Percentiles rank a stretch among this genome's conserved stretches.
Conservation (phyloP, 768 basidiomycete species). For the Rhizopogon roseolus region DNA sequence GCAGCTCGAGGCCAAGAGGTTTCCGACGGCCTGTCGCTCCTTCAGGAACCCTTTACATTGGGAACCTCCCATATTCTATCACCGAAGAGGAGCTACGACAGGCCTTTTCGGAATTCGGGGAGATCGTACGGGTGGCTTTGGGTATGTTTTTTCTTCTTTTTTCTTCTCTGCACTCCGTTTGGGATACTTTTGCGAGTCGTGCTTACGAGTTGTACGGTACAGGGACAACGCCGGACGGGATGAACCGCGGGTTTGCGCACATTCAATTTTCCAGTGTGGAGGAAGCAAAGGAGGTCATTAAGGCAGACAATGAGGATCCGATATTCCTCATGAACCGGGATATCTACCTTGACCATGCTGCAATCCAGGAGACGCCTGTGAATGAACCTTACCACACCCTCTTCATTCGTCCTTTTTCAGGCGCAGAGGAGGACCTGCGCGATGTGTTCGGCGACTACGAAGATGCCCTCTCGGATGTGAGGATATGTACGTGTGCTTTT, state of each 20-base stretch:
- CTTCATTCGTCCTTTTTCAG: slow-evolving; percentile 21
- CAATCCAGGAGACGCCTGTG: background rate
- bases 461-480: slow-evolving; percentile 21
- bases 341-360: slow-evolving; percentile 37
- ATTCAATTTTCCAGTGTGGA: slow-evolving; percentile 34
- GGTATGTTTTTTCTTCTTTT: slow-evolving; percentile 24
- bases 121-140: slow-evolving; percentile 31
- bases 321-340: slow-evolving; percentile 45
- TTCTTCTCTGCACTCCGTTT: too few species aligned
- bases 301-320: slow-evolving; percentile 37
- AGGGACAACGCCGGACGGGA: slow-evolving; percentile 29
- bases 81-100: slow-evolving; percentile 37
- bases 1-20: background rate
- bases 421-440: slow-evolving; percentile 22
- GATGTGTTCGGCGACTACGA: slow-evolving; percentile 17
- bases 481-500: slow-evolving; percentile 22
- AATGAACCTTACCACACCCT: slow-evolving; percentile 26
- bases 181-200: background rate
- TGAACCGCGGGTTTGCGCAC: slow-evolving; percentile 40
- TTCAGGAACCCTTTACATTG: slow-evolving; percentile 38
- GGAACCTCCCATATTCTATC: slow-evolving; percentile 48
- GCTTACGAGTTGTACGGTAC: background rate
- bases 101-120: slow-evolving; percentile 40
- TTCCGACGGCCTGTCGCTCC: slow-evolving; percentile 15
- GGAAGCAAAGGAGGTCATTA: slow-evolving; percentile 32